Percentiles rank a stretch among this genome's conserved stretches.
phyloP scores from a whole-genome alignment of 176 grass and related monocot genomes.

The Otatea glauca region DNA sequence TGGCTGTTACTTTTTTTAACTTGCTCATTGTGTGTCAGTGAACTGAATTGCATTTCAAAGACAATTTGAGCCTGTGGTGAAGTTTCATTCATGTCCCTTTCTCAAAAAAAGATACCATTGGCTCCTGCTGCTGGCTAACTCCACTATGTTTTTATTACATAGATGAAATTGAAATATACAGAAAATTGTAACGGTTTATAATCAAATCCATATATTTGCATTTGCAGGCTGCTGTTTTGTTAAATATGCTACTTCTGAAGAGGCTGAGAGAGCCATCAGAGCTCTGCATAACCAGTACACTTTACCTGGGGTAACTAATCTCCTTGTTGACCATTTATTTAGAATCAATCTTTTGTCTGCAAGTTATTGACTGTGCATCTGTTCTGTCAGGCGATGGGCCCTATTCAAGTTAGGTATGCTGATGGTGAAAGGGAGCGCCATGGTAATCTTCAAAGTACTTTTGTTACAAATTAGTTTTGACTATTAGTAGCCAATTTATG shows the following conservation, averaged over 20 bases:
- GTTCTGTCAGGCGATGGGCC: conserved; percentile 72
- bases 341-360: conserved; percentile 33
- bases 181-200: conserved; percentile 40
- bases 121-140: conserved; percentile 7
- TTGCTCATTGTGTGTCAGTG: not conserved
- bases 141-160: conserved; percentile 12
- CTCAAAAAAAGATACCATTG: not conserved
- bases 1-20: not conserved
- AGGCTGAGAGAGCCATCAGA: conserved; percentile 94
- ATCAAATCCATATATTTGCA: conserved; percentile 47
- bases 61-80: not conserved
- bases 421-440: conserved; percentile 90
- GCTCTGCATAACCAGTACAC: conserved; percentile 93
- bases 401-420: conserved; percentile 99
- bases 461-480: not conserved
- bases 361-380: conserved; percentile 37
- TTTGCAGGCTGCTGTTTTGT: conserved; percentile 98
- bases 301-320: conserved; percentile 77
- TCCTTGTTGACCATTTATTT: conserved; percentile 44
- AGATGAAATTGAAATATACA: conserved; percentile 24
- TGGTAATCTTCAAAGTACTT: conserved; percentile 58
- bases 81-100: not conserved
- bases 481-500: not conserved
- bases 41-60: not conserved
- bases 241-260: conserved; percentile 92